These are phyloP conservation scores for Megacollybia marginata DNA, from an alignment of 768 basidiomycete genomes.

Conservation along the genomic window DNA sequence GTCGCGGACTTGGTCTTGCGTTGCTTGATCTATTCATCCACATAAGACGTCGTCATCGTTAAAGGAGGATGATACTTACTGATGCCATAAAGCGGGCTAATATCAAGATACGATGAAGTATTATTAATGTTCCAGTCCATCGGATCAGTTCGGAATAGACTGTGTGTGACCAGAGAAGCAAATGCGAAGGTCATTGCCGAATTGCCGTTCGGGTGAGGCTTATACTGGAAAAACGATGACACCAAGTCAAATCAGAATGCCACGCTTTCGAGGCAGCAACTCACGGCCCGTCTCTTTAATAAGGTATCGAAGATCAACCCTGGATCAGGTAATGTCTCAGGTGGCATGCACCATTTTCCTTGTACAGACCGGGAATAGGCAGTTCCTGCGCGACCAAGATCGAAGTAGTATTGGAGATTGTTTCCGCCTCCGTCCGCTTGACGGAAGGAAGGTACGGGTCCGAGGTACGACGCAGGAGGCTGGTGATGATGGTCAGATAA, in stretches of 20 bases:
- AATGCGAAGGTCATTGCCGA: constrained; percentile 37
- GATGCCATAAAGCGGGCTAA: constrained; percentile 43
- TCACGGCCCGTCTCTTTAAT: constrained; percentile 20
- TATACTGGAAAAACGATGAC: background rate
- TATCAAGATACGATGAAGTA: constrained; percentile 43
- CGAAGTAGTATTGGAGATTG: constrained; percentile 20
- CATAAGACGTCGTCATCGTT: background rate
- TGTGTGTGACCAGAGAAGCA: constrained; percentile 44
- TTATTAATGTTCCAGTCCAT: constrained; percentile 31
- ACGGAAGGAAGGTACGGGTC: constrained; percentile 22
- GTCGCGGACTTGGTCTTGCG: constrained; percentile 10
- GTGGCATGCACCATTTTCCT: constrained; percentile 17
- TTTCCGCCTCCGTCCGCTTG: constrained; percentile 32
- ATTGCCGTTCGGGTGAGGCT: constrained; percentile 7
- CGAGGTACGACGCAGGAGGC: constrained; percentile 6
- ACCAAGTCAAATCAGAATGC: background rate
- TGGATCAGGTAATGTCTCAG: constrained; percentile 31
- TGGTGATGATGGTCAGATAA: background rate
- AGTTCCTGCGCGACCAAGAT: constrained; percentile 30
- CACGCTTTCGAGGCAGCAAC: background rate
- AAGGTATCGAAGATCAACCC: constrained; percentile 42
- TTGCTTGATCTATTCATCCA: constrained; percentile 5
- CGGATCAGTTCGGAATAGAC: constrained; percentile 37
- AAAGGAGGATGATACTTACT: constrained; percentile 10
- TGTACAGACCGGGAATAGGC: constrained; percentile 39